phyloP scores from a whole-genome alignment of 129 eudicot genomes.

The Arctium minus region DNA sequence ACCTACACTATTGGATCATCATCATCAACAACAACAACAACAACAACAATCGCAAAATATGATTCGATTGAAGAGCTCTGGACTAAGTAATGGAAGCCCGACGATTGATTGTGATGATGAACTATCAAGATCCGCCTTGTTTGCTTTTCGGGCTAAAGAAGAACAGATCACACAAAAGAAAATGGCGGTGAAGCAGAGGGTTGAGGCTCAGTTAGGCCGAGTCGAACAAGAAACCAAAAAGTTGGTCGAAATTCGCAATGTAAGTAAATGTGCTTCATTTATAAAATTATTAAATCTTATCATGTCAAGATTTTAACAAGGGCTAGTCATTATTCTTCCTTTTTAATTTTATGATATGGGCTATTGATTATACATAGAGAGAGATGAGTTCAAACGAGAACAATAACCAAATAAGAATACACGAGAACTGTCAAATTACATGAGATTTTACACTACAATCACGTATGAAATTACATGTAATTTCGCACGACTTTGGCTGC shows the following conservation, averaged over 20 bases:
- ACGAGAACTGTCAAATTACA: no score
- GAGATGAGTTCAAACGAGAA: no score
- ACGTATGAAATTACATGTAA: no score
- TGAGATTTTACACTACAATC: no score
- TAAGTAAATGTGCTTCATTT: constrained; percentile 18
- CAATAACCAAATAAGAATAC: no score
- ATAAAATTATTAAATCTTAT: background rate
- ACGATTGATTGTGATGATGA: constrained; percentile 60
- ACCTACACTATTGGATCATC: constrained; percentile 35
- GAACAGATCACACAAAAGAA: constrained; percentile 90
- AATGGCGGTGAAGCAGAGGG: constrained; percentile 60
- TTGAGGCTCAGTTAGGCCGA: constrained; percentile 77
- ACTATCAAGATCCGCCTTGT: constrained; percentile 55
- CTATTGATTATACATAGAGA: no score
- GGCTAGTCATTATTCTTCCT: background rate
- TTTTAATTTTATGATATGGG: no score
- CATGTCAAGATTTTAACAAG: background rate
- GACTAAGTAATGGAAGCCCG: constrained; percentile 43
- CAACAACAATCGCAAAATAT: constrained; percentile 25
- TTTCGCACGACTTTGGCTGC: no score
- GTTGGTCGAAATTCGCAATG: constrained; percentile 64
- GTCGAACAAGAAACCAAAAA: constrained; percentile 77
- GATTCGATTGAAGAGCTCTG: constrained; percentile 45
- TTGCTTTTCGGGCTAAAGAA: constrained; percentile 74
- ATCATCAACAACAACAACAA: no score